Evolutionary conservation across 2,329 filamentous ascomycete genomes (phyloP).

Genomic region (Aspergillus nomiae): DNA sequence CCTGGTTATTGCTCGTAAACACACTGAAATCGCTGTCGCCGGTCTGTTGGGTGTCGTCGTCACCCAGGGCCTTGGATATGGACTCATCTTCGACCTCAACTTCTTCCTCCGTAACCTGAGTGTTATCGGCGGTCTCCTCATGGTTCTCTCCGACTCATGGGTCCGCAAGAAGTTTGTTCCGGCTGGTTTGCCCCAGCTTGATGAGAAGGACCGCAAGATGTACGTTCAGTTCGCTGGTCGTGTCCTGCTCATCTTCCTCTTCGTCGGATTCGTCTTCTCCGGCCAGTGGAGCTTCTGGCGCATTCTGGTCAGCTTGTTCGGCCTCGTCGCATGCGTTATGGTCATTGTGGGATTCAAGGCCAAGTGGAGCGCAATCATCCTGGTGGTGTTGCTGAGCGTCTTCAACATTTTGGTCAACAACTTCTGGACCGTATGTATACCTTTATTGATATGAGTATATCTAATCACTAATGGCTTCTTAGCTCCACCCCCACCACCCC

Average conservation of each 20-base stretch:
- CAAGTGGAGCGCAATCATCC: slow-evolving; percentile 94
- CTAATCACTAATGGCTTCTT: slow-evolving; percentile 20
- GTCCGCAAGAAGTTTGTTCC: slow-evolving; percentile 97
- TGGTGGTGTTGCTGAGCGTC: slow-evolving; percentile 91
- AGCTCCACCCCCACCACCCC: slow-evolving; percentile 96
- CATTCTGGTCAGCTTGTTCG: slow-evolving; percentile 79
- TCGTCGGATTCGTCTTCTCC: slow-evolving; percentile 93
- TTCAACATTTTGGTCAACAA: slow-evolving; percentile 99
- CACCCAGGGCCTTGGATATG: slow-evolving; percentile 92
- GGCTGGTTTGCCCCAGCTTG: slow-evolving; percentile 86
- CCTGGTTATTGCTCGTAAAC: slow-evolving; percentile 87
- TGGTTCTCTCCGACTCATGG: slow-evolving; percentile 98
- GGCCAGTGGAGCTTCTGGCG: slow-evolving; percentile 91
- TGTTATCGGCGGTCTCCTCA: slow-evolving; percentile 93
- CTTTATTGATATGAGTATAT: neutral
- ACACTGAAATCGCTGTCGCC: slow-evolving; percentile 88
- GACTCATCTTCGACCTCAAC: slow-evolving; percentile 97
- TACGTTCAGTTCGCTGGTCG: slow-evolving; percentile 98
- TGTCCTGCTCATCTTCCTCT: slow-evolving; percentile 95
- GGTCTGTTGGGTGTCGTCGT: slow-evolving; percentile 90
- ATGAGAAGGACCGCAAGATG: slow-evolving; percentile 99
- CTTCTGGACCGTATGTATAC: slow-evolving; percentile 89
- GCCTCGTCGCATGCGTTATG: slow-evolving; percentile 93
- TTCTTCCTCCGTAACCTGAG: slow-evolving; percentile 99
- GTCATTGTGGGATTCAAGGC: slow-evolving; percentile 99